These are phyloP conservation scores for Elsinoe batatas DNA, from an alignment of 2,329 filamentous ascomycete species.

Conservation along the genomic window DNA sequence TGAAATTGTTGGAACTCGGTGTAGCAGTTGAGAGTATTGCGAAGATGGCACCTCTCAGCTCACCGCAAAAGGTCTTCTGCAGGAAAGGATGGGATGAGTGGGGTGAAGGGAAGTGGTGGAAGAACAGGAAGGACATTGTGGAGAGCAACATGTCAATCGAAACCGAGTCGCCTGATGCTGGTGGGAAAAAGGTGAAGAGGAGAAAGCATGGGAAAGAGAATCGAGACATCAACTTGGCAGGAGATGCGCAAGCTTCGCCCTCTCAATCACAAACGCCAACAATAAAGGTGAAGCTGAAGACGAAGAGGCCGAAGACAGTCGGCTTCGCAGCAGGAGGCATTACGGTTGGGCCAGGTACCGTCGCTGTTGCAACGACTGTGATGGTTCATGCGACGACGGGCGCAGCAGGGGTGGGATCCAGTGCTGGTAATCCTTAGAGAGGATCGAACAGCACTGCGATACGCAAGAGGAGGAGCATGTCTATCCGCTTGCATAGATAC, in stretches of 20 bases:
- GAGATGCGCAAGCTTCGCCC: too few relatives aligned
- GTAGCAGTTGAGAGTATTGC: conserved; percentile 24
- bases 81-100: conserved; percentile 21
- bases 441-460: too few relatives aligned
- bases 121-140: conserved; percentile 30
- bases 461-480: too few relatives aligned
- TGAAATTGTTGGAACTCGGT: conserved; percentile 38
- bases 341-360: neutral
- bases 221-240: neutral
- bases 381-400: neutral
- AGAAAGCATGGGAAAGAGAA: neutral
- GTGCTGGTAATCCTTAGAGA: too few relatives aligned
- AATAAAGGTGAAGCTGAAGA: conserved; percentile 26
- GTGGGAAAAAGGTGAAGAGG: neutral
- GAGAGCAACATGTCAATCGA: neutral
- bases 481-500: too few relatives aligned
- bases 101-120: conserved; percentile 21
- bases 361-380: neutral
- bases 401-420: neutral
- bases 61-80: conserved; percentile 38
- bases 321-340: conserved; percentile 17
- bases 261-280: neutral
- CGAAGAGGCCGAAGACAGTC: conserved; percentile 23
- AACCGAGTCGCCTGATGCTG: neutral
- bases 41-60: conserved; percentile 34